Conservation (phyloP, 306 rosid genomes). For the Dryas octopetala region DNA sequence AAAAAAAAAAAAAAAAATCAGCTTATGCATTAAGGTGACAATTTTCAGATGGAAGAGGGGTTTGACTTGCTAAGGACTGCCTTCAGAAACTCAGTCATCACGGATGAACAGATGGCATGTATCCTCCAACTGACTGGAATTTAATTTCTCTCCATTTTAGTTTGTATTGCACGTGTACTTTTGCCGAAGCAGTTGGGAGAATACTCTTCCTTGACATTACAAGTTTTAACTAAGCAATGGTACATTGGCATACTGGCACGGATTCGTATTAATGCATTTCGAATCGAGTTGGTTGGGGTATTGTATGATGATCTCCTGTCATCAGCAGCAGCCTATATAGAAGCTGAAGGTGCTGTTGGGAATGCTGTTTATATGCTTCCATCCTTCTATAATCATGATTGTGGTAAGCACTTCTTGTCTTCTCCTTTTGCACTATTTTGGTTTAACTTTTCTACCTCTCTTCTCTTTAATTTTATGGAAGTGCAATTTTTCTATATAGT, state of each 20-base stretch:
- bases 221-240: slow-evolving; percentile 88
- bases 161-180: background rate
- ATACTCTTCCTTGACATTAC: slow-evolving; percentile 49
- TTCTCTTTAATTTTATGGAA: background rate
- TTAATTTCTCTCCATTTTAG: slow-evolving; percentile 2
- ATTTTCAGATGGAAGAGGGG: slow-evolving; percentile 81
- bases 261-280: slow-evolving; percentile 86
- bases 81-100: slow-evolving; percentile 41
- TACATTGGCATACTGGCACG: slow-evolving; percentile 66
- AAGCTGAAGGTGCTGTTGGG: slow-evolving; percentile 81
- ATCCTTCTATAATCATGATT: slow-evolving; percentile 91
- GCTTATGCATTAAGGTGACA: background rate
- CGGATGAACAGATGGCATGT: slow-evolving; percentile 63
- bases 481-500: background rate
- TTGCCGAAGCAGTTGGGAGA: slow-evolving; percentile 1
- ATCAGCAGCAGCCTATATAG: slow-evolving; percentile 68
- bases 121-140: slow-evolving; percentile 48
- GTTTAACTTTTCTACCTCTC: background rate
- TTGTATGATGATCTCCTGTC: slow-evolving; percentile 70
- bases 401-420: slow-evolving; percentile 51
- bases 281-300: slow-evolving; percentile 67
- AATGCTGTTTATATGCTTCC: slow-evolving; percentile 87
- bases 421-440: slow-evolving; percentile 5
- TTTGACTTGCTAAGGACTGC: slow-evolving; percentile 60
- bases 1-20: background rate